A percentile compares a stretch with the other conserved stretches of the same genome.
phyloP scores from a whole-genome alignment of 1,284 basidiomycete genomes.

The Austroboletus novae-zelandiae region DNA sequence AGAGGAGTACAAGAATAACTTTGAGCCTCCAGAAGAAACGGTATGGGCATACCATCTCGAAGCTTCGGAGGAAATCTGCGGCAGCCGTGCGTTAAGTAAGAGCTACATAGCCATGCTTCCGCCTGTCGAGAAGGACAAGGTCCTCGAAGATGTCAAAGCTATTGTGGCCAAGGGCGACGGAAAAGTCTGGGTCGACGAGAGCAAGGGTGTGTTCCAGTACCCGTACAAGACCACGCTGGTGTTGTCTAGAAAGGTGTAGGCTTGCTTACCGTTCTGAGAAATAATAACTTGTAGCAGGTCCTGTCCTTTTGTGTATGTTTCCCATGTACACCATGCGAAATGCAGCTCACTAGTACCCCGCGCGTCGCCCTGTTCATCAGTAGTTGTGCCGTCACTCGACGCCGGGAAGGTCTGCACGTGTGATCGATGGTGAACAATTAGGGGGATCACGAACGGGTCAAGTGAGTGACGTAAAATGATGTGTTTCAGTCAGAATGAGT shows the following conservation, averaged over 20 bases:
- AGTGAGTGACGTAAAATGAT: no score
- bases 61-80: conserved; percentile 47
- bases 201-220: conserved; percentile 49
- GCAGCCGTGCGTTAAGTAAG: conserved; percentile 68
- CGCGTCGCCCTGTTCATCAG: no score
- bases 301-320: no score
- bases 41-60: conserved; percentile 49
- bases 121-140: conserved; percentile 49
- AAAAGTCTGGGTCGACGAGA: conserved; percentile 47
- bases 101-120: conserved; percentile 67
- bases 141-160: conserved; percentile 45
- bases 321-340: no score
- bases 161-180: conserved; percentile 49
- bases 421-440: no score
- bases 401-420: no score
- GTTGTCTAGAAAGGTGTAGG: conserved; percentile 38
- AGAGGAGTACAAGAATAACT: conserved; percentile 49
- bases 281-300: neutral
- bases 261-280: neutral
- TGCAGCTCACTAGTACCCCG: no score
- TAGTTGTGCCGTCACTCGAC: no score
- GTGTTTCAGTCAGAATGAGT: no score
- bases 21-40: conserved; percentile 54
- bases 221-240: conserved; percentile 52
- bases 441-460: no score